Evolutionary conservation across 1,284 basidiomycete genomes (phyloP), one percentile per base, ranked within the genome.

Genomic region (Ceratobasidium sp.): DNA sequence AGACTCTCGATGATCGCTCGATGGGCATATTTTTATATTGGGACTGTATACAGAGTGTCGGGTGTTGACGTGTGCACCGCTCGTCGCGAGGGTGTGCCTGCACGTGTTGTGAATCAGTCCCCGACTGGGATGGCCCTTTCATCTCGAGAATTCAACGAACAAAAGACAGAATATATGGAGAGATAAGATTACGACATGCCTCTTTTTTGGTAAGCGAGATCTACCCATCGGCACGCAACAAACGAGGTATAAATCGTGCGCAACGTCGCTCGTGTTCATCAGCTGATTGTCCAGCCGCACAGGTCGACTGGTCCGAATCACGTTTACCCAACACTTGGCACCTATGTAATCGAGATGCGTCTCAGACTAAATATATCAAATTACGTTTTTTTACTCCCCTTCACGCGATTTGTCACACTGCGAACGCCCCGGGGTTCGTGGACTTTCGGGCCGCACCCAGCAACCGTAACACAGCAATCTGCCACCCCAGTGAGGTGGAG

Each of bases 231-330:
- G 54, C 11, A 34, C 29, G 11, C 8, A 14, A 31, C 31, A 34
- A 56, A 56, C n/a, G 16, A 2, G 54, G 54, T 56, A 56, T 56
- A 37, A 29, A 56, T 37, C 22, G 14, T 7, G 37, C 13, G 9
- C 19, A 27, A 31, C 27, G 59, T 22, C 7, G 22, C 22, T 61
- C 37, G 34, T 43, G 37, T 37, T 61, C 37, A 1, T 43, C 41
- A 34, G 31, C 16, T 29, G 34, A 59, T 61, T 5, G n/a, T 49
- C 46, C 37, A 62, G 39, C 39, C 59, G 59, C 16, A 29, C 43
- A 63, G 5, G 61, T 46, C 62, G 62, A 64, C 46, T 29, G 8
- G 62, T 46, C 39, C 39, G 59, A 62, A 41, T 56, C 22, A 37
- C 59, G 1, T 43, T 62, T 31, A 31, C 59, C 39, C 59, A 62